phyloP scores from a whole-genome alignment of 2,329 filamentous ascomycete species.

The Trichoderma sp. region DNA sequence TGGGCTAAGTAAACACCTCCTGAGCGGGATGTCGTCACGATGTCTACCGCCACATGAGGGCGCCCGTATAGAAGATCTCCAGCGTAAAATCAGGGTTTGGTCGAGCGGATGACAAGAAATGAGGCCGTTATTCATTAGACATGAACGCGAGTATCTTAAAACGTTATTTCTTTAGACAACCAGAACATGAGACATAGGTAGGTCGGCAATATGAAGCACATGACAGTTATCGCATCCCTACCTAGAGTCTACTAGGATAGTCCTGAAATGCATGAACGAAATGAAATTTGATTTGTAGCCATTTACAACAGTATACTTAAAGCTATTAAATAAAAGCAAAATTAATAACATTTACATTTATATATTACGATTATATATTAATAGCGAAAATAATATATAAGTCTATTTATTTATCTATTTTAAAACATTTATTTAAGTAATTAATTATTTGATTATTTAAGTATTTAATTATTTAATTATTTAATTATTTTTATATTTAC shows the following conservation, averaged over 20 bases:
- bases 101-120: neutral
- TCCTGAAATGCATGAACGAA: neutral
- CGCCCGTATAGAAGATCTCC: neutral
- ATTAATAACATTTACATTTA: neutral
- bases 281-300: neutral
- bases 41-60: constrained; percentile 8
- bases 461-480: neutral
- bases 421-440: no score
- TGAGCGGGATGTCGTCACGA: constrained; percentile 10
- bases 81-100: neutral
- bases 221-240: neutral
- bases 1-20: constrained; percentile 9
- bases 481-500: neutral
- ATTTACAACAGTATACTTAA: neutral
- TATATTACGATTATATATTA: neutral
- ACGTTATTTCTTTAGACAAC: neutral
- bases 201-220: neutral
- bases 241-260: neutral
- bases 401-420: no score
- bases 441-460: neutral
- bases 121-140: neutral
- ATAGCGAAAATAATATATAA: neutral
- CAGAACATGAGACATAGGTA: neutral
- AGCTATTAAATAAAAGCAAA: neutral
- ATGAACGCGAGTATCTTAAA: neutral